Conservation (phyloP, 2,329 filamentous ascomycete species). For the Xylaria sp. region DNA sequence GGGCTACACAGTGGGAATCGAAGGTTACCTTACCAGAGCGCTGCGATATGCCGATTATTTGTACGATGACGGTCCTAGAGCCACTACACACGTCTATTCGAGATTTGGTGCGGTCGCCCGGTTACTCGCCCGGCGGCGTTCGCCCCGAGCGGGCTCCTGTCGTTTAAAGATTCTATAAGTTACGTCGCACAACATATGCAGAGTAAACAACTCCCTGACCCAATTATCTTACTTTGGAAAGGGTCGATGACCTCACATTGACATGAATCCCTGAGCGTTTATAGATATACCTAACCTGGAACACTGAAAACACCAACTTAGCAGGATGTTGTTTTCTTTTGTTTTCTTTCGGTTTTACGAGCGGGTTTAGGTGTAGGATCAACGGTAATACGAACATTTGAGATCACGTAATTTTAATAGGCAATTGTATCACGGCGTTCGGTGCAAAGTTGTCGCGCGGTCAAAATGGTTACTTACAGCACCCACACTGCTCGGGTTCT, state of each 20-base stretch:
- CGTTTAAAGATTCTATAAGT: neutral
- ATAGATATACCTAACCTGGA: neutral
- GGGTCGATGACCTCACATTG: neutral
- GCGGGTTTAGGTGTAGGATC: neutral
- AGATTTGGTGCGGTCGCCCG: neutral
- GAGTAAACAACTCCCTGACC: neutral
- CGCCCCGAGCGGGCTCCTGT: neutral
- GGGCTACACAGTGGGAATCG: constrained; percentile 5
- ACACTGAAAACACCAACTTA: neutral
- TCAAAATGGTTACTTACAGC: neutral
- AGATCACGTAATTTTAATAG: neutral
- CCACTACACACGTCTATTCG: neutral
- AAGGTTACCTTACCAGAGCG: constrained; percentile 20
- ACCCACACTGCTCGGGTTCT: neutral
- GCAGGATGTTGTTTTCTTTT: neutral
- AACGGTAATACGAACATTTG: neutral
- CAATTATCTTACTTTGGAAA: too few relatives aligned
- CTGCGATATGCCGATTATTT: constrained; percentile 16
- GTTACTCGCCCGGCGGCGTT: constrained; percentile 4
- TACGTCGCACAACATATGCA: constrained; percentile 19
- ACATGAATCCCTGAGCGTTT: neutral
- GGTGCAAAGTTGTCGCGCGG: neutral
- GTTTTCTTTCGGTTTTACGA: neutral
- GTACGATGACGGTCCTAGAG: neutral
- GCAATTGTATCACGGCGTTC: neutral